Base-by-base conservation (phyloP, 2,329 filamentous ascomycete species). In the Trichophyton equinum region DNA sequence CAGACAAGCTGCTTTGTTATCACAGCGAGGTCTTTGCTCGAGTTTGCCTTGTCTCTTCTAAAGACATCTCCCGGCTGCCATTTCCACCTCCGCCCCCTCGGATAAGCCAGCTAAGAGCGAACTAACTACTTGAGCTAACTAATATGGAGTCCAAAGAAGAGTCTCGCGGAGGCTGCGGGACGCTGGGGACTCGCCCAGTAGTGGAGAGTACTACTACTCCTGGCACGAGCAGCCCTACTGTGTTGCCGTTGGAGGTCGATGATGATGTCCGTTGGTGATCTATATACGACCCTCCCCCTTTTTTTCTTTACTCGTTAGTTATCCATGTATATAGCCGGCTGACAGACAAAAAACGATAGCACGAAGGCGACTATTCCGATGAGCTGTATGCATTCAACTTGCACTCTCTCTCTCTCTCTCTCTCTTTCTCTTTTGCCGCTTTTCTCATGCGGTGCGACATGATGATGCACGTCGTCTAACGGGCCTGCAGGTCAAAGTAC, bases 401-500 rank as follows among this genome's bases (percentile, higher is more conserved):
- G 15, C 49, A 13, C 11, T 36, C 33, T 36, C 33, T 36, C 33
- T 11, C 33, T 3, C 9, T 3, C 5, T 42, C n/a, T 8, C 30
- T 55, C 49, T 33, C 25, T 27, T 4, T 27, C 27, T 38, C 2
- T 13, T 9, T 13, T 38, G 4, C 33, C 33, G n/a, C 18, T n/a
- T 4, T 53, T 55, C 51, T 36, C 27, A 38, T 33, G 51, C 30
- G 15, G 51, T 55, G 49, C 49, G 11, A 36, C 49, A n/a, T n/a
- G 13, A n/a, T 18, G 30, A 53, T 33, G 22, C 49, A 33, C 4
- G 4, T 30, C 13, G 9, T 53, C 49, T 55, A 55, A 55, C 51
- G 4, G 15, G 27, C 30, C 27, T 55, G 51, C 40, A 63, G 62
- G 58, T 62, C 62, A 9, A 58, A 33, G 4, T 63, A 63, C 44